These are phyloP conservation scores for Aureobasidium uvarum DNA, from an alignment of 2,329 filamentous ascomycete species.

Conservation along the genomic window DNA sequence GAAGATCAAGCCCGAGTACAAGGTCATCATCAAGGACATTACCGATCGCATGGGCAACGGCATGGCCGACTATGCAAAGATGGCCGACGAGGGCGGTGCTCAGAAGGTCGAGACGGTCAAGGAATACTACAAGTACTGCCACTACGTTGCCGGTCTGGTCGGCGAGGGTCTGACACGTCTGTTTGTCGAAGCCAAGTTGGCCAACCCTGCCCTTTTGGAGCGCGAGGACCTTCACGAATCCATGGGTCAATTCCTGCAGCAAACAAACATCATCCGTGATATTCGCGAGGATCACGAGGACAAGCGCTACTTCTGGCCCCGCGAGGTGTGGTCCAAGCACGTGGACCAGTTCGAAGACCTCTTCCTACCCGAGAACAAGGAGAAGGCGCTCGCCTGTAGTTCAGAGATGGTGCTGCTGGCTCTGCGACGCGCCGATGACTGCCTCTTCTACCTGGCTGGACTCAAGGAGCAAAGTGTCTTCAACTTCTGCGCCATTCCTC, in stretches of 20 bases:
- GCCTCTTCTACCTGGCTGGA: constrained; percentile 95
- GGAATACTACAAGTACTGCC: constrained; percentile 96
- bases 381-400: constrained; percentile 76
- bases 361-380: constrained; percentile 75
- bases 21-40: constrained; percentile 86
- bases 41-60: constrained; percentile 94
- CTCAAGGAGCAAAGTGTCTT: constrained; percentile 96
- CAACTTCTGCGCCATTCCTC: constrained; percentile 97
- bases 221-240: constrained; percentile 81
- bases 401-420: constrained; percentile 95
- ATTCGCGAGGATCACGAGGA: constrained; percentile 87
- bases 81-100: constrained; percentile 60
- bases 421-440: constrained; percentile 82
- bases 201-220: constrained; percentile 78
- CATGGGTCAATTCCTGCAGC: constrained; percentile 97
- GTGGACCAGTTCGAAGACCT: constrained; percentile 87
- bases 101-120: constrained; percentile 78
- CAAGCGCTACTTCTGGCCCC: constrained; percentile 87
- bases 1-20: constrained; percentile 81
- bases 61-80: constrained; percentile 93
- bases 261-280: constrained; percentile 98
- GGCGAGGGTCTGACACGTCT: constrained; percentile 88
- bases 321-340: constrained; percentile 95
- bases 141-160: constrained; percentile 98
- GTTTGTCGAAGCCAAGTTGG: constrained; percentile 82